Evolutionary conservation across 1,284 basidiomycete species (phyloP), one percentile per base, ranked within the genome.

Genomic region (Ustilago tritici): DNA sequence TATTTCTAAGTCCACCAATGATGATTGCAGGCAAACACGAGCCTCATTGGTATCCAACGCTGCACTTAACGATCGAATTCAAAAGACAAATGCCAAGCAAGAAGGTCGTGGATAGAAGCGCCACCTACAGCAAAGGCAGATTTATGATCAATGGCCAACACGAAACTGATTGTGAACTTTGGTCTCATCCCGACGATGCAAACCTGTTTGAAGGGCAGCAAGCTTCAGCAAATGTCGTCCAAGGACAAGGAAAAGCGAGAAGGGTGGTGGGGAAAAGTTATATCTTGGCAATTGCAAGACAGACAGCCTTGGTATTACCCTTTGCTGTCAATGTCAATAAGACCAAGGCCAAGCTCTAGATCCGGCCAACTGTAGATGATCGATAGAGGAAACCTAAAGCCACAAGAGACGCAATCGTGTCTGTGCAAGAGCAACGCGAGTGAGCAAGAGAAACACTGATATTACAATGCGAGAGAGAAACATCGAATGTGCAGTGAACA

Each of bases 71-170:
- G 8, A 71, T 79, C 40, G 77, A 79, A 47, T 79, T 79, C 60
- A 79, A 79, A 70, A 41, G 68, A 4, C 6, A 35, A 10, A 40
- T 79, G 0, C 73, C 77, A 3, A 1, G 4, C 6, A 32, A 59
- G 10, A 14, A 11, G 2, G 4, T 56, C 38, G 5, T 76, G 9
- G 32, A 52, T 3, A 41, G 68, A 47, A 52, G 56, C 2, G 77
- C 65, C 3, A 71, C 62, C 8, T 55, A 49, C 17, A 52, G 56
- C 1, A 58, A 34, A 12, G 77, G 73, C 9, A 61, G 49, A 2
- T 79, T 65, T 56, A 71, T 79, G 63, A 57, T 69, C 50, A 71
- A 76, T 40, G 77, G 77, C 23, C 77, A 79, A 40, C 77, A 79
- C 58, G 77, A 79, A 56, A 31, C 50, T n/a, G 56, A 79, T n/a